Conservation (phyloP, 2,329 filamentous ascomycete species). For the Sporothrix phasma region DNA sequence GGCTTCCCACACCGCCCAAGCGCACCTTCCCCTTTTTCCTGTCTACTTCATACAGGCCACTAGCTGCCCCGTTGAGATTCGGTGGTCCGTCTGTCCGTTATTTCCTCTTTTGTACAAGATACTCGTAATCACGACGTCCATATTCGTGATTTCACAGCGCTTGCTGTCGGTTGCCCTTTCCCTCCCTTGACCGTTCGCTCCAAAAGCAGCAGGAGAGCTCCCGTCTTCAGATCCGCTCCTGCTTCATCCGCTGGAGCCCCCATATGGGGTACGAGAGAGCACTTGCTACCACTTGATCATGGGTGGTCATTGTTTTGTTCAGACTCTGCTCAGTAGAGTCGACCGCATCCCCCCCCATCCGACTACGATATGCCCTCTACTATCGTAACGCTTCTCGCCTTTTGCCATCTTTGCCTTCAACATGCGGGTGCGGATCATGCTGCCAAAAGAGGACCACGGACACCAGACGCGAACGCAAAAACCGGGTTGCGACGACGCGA, state of each 20-base stretch:
- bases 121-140: too few species aligned
- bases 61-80: not conserved
- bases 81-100: not conserved
- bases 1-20: not conserved
- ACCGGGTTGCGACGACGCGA: not conserved
- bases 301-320: too few species aligned
- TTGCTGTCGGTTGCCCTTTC: not conserved
- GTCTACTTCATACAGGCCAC: not conserved
- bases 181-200: not conserved
- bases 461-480: not conserved
- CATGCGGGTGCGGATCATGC: too few species aligned
- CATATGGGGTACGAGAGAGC: not conserved
- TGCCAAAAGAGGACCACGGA: not conserved
- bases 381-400: too few species aligned
- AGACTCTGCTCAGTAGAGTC: too few species aligned
- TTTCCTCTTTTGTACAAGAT: not conserved
- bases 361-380: too few species aligned
- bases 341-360: too few species aligned
- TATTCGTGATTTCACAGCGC: not conserved
- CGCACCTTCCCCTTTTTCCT: constrained; percentile 12
- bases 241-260: not conserved
- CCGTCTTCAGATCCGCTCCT: not conserved
- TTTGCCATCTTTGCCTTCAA: too few species aligned
- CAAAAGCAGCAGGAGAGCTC: not conserved
- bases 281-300: too few species aligned